Conservation (phyloP, 768 basidiomycete species). For the Heimioporus sp. region DNA sequence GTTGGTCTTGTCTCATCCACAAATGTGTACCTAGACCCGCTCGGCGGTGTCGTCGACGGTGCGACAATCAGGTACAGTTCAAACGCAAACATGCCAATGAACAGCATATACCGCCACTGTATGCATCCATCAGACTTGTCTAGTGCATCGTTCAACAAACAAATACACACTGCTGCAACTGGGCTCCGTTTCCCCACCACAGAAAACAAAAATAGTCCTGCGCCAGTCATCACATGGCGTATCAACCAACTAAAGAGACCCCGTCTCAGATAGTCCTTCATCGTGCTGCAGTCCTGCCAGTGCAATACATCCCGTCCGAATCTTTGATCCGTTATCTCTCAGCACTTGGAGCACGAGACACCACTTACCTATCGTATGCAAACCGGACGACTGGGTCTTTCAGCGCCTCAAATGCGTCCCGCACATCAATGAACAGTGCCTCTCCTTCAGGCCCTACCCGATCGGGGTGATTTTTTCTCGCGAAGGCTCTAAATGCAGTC, state of each 20-base stretch:
- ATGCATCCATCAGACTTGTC: constrained; percentile 12
- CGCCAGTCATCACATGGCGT: constrained; percentile 64
- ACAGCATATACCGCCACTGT: constrained; percentile 83
- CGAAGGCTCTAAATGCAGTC: constrained; percentile 72
- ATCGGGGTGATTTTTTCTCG: constrained; percentile 75
- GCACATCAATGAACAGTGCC: constrained; percentile 63
- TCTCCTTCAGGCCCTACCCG: constrained; percentile 57
- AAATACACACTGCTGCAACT: constrained; percentile 59
- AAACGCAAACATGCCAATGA: constrained; percentile 53
- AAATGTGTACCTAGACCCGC: constrained; percentile 20
- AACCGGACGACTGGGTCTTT: constrained; percentile 76
- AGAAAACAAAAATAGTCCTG: constrained; percentile 60
- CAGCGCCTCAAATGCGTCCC: constrained; percentile 75
- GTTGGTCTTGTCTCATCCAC: constrained; percentile 13
- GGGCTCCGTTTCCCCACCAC: constrained; percentile 57
- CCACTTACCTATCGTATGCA: constrained; percentile 77
- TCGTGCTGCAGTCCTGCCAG: constrained; percentile 70
- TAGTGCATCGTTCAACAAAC: constrained; percentile 4
- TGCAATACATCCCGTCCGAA: constrained; percentile 72
- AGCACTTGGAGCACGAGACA: neutral
- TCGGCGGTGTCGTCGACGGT: constrained; percentile 25
- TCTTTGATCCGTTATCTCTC: constrained; percentile 34
- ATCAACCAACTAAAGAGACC: constrained; percentile 62
- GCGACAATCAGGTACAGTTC: constrained; percentile 68
- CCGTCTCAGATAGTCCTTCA: constrained; percentile 63